Evolutionary conservation across 176 grass and related monocot species (phyloP).

Genomic region (Tuctoria greenei): DNA sequence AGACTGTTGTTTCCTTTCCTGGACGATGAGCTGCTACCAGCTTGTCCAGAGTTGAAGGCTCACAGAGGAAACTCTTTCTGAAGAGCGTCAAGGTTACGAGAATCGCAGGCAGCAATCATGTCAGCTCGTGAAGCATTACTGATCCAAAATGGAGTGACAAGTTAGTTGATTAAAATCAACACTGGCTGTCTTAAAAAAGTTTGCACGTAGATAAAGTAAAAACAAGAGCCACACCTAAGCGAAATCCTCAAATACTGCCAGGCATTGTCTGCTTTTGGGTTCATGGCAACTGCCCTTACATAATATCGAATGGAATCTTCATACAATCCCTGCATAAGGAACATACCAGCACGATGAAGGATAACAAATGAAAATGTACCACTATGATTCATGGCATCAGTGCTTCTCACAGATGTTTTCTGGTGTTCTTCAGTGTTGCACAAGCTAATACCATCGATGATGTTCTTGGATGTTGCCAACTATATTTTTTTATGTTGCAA

Average conservation of each 20-base stretch:
- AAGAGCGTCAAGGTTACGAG: conserved; percentile 82
- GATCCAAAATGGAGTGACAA: conserved; percentile 18
- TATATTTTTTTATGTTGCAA: neutral
- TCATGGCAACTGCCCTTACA: conserved; percentile 90
- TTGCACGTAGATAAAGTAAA: conserved; percentile 13
- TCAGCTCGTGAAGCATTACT: conserved; percentile 81
- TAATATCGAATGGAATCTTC: conserved; percentile 93
- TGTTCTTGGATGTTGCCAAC: neutral
- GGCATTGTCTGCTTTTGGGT: conserved; percentile 92
- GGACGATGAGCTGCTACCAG: conserved; percentile 2
- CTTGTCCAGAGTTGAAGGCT: conserved; percentile 1
- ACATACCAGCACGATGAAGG: neutral
- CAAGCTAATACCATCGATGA: too few relatives aligned
- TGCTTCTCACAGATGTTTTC: neutral
- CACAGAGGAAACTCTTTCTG: conserved; percentile 95
- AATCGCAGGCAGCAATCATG: conserved; percentile 90
- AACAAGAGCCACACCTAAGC: conserved; percentile 51
- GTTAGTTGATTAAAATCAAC: conserved; percentile 35
- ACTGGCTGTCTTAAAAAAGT: neutral
- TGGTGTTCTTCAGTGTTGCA: too few relatives aligned
- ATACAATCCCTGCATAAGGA: conserved; percentile 66
- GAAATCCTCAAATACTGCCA: conserved; percentile 93
- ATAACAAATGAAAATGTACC: neutral
- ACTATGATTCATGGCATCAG: neutral
- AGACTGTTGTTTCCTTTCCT: neutral